phyloP scores from a whole-genome alignment of 2,329 filamentous ascomycete genomes.

The Pseudocercospora vitis region DNA sequence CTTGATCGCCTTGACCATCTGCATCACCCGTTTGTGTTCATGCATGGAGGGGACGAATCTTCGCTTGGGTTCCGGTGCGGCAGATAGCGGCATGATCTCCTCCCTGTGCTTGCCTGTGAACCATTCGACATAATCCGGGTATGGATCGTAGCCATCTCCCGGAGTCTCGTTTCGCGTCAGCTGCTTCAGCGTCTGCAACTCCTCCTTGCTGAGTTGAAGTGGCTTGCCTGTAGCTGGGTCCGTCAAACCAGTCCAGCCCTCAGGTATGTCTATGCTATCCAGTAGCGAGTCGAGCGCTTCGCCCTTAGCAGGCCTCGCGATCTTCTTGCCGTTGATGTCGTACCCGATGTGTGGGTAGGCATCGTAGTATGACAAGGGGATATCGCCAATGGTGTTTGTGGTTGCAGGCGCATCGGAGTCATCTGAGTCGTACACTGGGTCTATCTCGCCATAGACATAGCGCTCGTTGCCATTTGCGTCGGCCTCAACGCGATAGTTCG shows the following conservation, averaged over 20 bases:
- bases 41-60: constrained; percentile 96
- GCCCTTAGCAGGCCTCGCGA: constrained; percentile 91
- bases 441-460: constrained; percentile 91
- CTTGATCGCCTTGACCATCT: constrained; percentile 91
- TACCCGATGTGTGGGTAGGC: constrained; percentile 98
- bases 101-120: constrained; percentile 80
- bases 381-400: constrained; percentile 91
- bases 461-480: constrained; percentile 89
- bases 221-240: constrained; percentile 94
- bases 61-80: constrained; percentile 92
- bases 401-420: constrained; percentile 79
- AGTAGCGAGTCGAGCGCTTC: constrained; percentile 90
- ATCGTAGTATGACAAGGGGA: constrained; percentile 92
- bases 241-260: constrained; percentile 95
- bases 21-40: constrained; percentile 94
- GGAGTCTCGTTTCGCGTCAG: constrained; percentile 87
- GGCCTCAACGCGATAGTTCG: constrained; percentile 63
- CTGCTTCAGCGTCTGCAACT: constrained; percentile 82
- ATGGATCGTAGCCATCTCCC: constrained; percentile 86
- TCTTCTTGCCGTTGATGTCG: constrained; percentile 97
- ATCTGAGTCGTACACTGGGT: constrained; percentile 94
- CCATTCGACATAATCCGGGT: constrained; percentile 89
- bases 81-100: constrained; percentile 91
- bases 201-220: constrained; percentile 79
- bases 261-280: constrained; percentile 93